Evolutionary conservation across 495 filamentous ascomycete species (phyloP).

Genomic region (Talaromyces thailandensis): DNA sequence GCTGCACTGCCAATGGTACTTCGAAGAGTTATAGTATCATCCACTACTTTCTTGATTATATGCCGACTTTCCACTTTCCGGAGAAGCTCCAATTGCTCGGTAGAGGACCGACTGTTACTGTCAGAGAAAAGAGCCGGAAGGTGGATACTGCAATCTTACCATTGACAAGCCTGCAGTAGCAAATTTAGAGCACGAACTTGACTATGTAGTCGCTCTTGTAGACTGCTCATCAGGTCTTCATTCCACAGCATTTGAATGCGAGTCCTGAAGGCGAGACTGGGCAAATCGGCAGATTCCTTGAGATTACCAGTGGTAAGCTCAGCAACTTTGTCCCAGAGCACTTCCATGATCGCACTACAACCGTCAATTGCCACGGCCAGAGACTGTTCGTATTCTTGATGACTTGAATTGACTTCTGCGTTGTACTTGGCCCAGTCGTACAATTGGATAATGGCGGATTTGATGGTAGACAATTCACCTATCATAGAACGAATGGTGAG

Average conservation of each 20-base stretch:
- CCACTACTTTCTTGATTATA: conserved; percentile 30
- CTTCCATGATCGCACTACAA: conserved; percentile 30
- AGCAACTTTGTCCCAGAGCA: conserved; percentile 29
- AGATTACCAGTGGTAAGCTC: conserved; percentile 15
- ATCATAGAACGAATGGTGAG: conserved; percentile 32
- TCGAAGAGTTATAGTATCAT: conserved; percentile 31
- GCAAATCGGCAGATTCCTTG: conserved; percentile 7
- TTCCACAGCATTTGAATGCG: conserved; percentile 30
- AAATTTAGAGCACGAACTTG: conserved; percentile 36
- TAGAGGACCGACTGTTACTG: conserved; percentile 19
- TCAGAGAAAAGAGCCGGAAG: conserved; percentile 7
- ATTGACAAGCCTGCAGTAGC: conserved; percentile 34
- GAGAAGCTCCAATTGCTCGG: conserved; percentile 27
- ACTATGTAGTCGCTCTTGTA: conserved; percentile 28
- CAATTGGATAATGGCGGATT: conserved; percentile 30
- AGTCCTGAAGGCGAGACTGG: conserved; percentile 14
- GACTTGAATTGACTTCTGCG: conserved; percentile 14
- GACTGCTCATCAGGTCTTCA: conserved; percentile 31
- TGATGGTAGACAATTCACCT: conserved; percentile 28
- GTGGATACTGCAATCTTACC: conserved; percentile 17
- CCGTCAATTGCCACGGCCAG: conserved; percentile 33
- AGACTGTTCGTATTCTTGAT: conserved; percentile 20
- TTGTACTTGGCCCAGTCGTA: conserved; percentile 28
- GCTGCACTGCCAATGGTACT: conserved; percentile 18
- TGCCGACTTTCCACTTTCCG: conserved; percentile 22